A percentile compares a stretch with the other conserved stretches of the same genome.
phyloP scores from a whole-genome alignment of 2,329 filamentous ascomycete genomes.

The Sarocladium oryzae region DNA sequence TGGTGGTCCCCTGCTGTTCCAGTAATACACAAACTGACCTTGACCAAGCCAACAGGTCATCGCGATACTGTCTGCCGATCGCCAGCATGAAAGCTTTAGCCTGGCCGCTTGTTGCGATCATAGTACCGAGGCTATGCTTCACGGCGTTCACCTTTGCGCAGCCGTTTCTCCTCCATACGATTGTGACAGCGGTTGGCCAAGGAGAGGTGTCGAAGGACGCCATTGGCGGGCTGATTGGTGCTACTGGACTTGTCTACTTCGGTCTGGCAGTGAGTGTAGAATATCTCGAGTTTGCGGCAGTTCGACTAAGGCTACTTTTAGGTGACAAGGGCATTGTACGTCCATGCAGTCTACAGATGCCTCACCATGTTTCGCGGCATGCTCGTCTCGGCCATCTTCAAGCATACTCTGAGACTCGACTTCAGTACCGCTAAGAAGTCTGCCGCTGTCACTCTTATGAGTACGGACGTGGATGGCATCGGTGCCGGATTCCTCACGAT shows the following conservation, averaged over 20 bases:
- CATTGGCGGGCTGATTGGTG: slow-evolving; percentile 33
- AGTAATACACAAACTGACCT: no score
- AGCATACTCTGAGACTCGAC: slow-evolving; percentile 33
- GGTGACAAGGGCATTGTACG: slow-evolving; percentile 23
- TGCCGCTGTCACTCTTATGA: slow-evolving; percentile 38
- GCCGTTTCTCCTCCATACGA: slow-evolving; percentile 34
- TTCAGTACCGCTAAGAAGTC: slow-evolving; percentile 25
- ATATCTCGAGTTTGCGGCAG: neutral
- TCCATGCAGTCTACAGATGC: slow-evolving; percentile 28
- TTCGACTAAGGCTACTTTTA: neutral
- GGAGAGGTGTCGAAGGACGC: slow-evolving; percentile 18
- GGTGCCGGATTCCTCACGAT: slow-evolving; percentile 18
- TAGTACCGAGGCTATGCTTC: slow-evolving; percentile 31
- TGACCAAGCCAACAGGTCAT: slow-evolving; percentile 13
- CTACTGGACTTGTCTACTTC: slow-evolving; percentile 31
- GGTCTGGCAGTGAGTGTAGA: slow-evolving; percentile 26
- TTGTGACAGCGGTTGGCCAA: slow-evolving; percentile 24
- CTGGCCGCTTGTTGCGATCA: slow-evolving; percentile 21
- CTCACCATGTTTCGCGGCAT: slow-evolving; percentile 29
- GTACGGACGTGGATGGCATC: slow-evolving; percentile 35
- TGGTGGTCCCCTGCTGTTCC: slow-evolving; percentile 19
- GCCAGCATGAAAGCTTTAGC: neutral
- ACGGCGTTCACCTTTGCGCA: slow-evolving; percentile 38
- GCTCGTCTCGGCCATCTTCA: slow-evolving; percentile 40
- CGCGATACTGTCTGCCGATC: neutral